A percentile compares a stretch with the other conserved stretches of the same genome.
These are phyloP conservation scores for Colletotrichum siamense DNA, from an alignment of 2,329 filamentous ascomycete genomes.

Conservation along the genomic window DNA sequence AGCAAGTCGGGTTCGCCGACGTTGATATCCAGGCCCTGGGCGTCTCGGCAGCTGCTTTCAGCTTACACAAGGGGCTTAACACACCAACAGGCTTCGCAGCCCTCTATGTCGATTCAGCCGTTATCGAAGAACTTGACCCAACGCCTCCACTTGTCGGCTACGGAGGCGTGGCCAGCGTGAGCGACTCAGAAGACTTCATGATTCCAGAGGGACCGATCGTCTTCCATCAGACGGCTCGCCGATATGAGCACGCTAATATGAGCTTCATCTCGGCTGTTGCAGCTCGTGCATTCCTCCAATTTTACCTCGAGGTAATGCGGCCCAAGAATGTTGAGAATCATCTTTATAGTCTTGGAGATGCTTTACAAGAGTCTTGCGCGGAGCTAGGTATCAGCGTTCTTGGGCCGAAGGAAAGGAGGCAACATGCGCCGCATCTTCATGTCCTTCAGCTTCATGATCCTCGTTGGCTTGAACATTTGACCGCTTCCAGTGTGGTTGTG, in stretches of 20 bases:
- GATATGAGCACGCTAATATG: conserved; percentile 36
- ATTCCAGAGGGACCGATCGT: conserved; percentile 20
- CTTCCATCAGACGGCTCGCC: conserved; percentile 27
- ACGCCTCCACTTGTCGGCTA: conserved; percentile 32
- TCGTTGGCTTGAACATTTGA: conserved; percentile 27
- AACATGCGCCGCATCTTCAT: conserved; percentile 34
- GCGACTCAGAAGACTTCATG: conserved; percentile 23
- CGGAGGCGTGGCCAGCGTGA: conserved; percentile 25
- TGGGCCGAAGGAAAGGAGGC: conserved; percentile 22
- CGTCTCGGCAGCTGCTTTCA: conserved; percentile 35
- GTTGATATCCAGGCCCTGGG: conserved; percentile 30
- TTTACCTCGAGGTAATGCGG: conserved; percentile 30
- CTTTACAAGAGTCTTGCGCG: conserved; percentile 23
- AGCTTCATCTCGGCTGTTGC: conserved; percentile 28
- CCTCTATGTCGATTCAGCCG: conserved; percentile 30
- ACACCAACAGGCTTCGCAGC: conserved; percentile 34
- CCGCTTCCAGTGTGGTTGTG: conserved; percentile 12
- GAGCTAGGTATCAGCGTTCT: conserved; percentile 26
- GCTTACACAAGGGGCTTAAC: conserved; percentile 37
- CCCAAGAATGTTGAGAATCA: conserved; percentile 29
- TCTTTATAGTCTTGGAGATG: conserved; percentile 28
- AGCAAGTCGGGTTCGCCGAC: conserved; percentile 35
- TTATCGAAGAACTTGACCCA: conserved; percentile 26
- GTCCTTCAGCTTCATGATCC: conserved; percentile 27
- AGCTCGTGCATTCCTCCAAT: conserved; percentile 28